phyloP scores from a whole-genome alignment of 208 protist genomes.

The Acanthamoeba triangularis region DNA sequence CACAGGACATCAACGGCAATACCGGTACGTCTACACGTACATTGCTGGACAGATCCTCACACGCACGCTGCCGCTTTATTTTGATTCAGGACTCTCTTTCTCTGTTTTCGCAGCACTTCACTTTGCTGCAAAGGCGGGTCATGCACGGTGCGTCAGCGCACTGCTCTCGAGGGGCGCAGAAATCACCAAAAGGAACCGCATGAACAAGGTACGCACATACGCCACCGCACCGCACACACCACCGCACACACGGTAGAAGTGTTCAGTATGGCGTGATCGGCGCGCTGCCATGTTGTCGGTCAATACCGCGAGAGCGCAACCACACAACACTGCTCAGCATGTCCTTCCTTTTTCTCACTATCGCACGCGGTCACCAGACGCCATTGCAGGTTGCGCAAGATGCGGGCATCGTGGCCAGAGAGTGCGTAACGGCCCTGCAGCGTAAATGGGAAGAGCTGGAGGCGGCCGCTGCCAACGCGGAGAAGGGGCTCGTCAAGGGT shows the following conservation, averaged over 20 bases:
- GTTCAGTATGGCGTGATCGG: too few species aligned
- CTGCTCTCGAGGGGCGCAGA: background rate
- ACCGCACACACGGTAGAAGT: too few species aligned
- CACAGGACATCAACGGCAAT: slow-evolving; percentile 5
- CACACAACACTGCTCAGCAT: background rate
- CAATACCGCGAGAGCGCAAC: too few species aligned
- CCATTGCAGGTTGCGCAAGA: slow-evolving; percentile 25
- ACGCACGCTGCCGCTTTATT: background rate
- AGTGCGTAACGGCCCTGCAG: background rate
- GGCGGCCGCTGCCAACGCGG: background rate
- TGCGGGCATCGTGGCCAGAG: background rate
- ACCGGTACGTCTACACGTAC: background rate
- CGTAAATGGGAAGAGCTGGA: background rate
- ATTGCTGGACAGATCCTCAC: background rate
- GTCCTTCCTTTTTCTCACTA: background rate
- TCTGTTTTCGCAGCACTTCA: background rate
- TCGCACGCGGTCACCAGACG: background rate
- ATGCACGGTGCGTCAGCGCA: background rate
- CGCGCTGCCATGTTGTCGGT: too few species aligned
- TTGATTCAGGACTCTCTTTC: background rate
- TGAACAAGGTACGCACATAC: background rate
- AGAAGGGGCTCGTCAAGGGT: background rate
- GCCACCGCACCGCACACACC: background rate
- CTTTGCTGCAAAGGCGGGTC: background rate
- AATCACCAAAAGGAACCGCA: background rate